Conservation (phyloP, 768 basidiomycete species). For the Multifurca ochricompacta region DNA sequence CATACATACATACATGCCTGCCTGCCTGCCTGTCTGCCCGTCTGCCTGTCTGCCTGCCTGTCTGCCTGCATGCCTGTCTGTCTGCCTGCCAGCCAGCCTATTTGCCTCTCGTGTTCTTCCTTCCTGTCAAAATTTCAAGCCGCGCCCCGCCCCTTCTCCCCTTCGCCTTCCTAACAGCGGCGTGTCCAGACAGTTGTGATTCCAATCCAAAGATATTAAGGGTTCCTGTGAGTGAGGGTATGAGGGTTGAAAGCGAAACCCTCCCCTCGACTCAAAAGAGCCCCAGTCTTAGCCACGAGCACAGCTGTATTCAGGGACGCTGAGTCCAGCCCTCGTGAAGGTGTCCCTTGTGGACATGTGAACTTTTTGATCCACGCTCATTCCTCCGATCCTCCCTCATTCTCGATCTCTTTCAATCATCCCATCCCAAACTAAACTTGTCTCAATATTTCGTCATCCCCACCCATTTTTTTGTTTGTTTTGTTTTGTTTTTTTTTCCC, state of each 20-base stretch:
- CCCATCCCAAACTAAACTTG: neutral
- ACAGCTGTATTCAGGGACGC: neutral
- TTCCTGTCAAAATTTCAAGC: too few relatives aligned
- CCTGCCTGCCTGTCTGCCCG: too few relatives aligned
- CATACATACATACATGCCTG: too few relatives aligned
- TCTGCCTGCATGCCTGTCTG: too few relatives aligned
- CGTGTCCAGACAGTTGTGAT: constrained; percentile 3
- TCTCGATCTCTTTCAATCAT: constrained; percentile 13
- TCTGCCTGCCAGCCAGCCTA: too few relatives aligned
- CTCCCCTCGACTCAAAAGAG: neutral
- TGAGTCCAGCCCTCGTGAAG: constrained; percentile 11
- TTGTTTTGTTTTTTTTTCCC: too few relatives aligned
- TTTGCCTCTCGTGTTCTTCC: too few relatives aligned
- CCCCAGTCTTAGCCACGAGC: constrained; percentile 11
- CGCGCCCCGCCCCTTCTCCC: too few relatives aligned
- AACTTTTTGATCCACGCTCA: constrained; percentile 12
- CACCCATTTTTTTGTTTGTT: too few relatives aligned
- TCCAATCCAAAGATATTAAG: constrained; percentile 10
- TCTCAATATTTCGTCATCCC: constrained; percentile 7
- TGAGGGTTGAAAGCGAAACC: neutral
- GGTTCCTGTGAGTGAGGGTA: neutral
- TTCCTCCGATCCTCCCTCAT: constrained; percentile 15
- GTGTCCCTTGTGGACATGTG: neutral
- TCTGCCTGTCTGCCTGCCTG: too few relatives aligned
- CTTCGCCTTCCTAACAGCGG: constrained; percentile 10